Evolutionary conservation across 345 rosid genomes (phyloP), one percentile per base, ranked within the genome.

Genomic region (Chamaenerion angustifolium): DNA sequence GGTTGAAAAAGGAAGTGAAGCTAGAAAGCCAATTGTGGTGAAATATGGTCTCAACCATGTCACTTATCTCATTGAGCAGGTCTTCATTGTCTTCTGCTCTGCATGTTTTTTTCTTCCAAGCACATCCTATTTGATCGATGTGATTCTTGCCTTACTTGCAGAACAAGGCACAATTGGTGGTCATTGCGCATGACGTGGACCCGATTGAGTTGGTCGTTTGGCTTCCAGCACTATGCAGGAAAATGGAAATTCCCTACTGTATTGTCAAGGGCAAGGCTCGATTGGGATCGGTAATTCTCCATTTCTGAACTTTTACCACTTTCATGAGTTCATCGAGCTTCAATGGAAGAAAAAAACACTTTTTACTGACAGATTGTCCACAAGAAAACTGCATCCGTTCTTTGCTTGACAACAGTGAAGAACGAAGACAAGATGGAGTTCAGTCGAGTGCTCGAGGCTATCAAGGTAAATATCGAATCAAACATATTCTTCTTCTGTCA

Each of bases 381-480:
- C 69, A 67, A 81, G 72, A 78, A 87, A 53, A 81, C 93, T 42
- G 84, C 87, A 0, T 64, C 94, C 0, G 84, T 72, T 16, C 70
- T 86, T 70, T 86, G 93, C 66, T 59, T 80, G 70, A 82, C 85
- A 1, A 63, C 88, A 0, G 82, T 82, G 13, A 82, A 85, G 71
- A 82, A 85, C 31, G 88, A 82, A 47, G 88, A 85, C 55, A 82
- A 80, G 65, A 11, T 85, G 63, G 95, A 85, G 45, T 82, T 82
- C 65, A 76, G 85, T 73, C 80, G 55, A 60, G 61, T 83, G 55
- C 59, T 83, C 8, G 95, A 83, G 69, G 93, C 89, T 6, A 75
- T 83, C 31, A 86, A 83, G 88, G 88, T 87, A 45, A 50, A 50
- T 13, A 7, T 11, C 1, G 40, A 21, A 45, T 12, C 55, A 12